Evolutionary conservation across 345 rosid genomes (phyloP).

Genomic region (Toxicodendron radicans): DNA sequence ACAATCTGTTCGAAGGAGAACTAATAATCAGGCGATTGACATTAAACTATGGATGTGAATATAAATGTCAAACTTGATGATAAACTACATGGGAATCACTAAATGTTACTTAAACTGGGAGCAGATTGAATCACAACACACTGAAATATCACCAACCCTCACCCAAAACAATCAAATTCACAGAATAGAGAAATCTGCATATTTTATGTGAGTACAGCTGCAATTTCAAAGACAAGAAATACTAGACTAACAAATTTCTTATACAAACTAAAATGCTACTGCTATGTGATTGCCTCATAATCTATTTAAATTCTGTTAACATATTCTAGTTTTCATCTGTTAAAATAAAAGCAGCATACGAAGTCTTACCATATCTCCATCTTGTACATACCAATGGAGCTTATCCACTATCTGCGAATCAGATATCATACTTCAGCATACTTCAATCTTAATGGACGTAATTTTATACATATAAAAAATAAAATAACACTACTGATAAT

Average conservation of each 20-base stretch:
- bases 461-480: not conserved
- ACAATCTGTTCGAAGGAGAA: constrained; percentile 60
- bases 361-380: constrained; percentile 83
- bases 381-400: constrained; percentile 78
- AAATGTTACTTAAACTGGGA: not conserved
- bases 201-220: not conserved
- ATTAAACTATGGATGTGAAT: not conserved
- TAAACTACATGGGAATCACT: not conserved
- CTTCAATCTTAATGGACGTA: not conserved
- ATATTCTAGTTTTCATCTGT: too few species aligned
- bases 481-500: not conserved
- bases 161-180: not conserved
- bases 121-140: not conserved
- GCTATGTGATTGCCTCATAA: too few species aligned
- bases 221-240: not conserved
- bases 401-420: constrained; percentile 75
- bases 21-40: constrained; percentile 10
- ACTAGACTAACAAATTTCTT: not conserved
- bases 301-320: too few species aligned
- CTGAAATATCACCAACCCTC: not conserved
- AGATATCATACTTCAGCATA: constrained; percentile 15
- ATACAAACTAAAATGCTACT: too few species aligned
- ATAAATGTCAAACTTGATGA: not conserved
- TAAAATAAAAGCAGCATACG: not conserved
- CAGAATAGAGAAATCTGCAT: not conserved